Base-by-base conservation (phyloP, 2,329 filamentous ascomycete genomes). In the Fusarium chuoi region DNA sequence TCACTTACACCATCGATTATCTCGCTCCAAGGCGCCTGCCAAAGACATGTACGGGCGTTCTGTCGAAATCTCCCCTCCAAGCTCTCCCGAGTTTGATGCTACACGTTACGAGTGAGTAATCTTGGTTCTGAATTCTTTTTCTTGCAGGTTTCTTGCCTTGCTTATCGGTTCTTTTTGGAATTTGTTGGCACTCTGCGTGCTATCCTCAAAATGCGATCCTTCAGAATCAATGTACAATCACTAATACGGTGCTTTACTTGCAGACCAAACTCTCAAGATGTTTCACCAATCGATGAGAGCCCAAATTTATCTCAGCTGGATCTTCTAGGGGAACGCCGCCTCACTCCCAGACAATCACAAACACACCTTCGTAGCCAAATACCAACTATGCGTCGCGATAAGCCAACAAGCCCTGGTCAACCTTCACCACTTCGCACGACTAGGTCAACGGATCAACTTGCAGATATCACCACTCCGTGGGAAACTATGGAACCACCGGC, bases 261-360 rank as follows among this genome's bases (percentile, higher is more conserved):
- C 65, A 83, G 80, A 44, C 64, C 65, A 51, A 70, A 70, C 54
- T 64, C 67, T 56, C 76, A 77, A 62, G 84, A 87, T 75, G 87
- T 89, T 62, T 89, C 88, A 39, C 88, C 88, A 35, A 86, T 89
- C 42, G 87, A 89, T 59, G 87, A 87, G 66, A 77, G 79, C 28
- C 78, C 80, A 62, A 82, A 83, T 60, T 77, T 81, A 77, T 80
- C 80, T 73, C 83, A 82, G 65, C 68, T 77, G 24, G 68, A 78
- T 24, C 65, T 75, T 36, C 64, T 75, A 45, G 61, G 69, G 54
- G 73, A 71, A 15, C 57, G 36, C 48, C 73, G 69, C 22, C 67
- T 69, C 28, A 56, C 74, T 35, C 69, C 69, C 52, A 62, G 65
- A 42, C 74, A 67, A 30, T 68, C 72, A 14, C 65, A 73, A 46